Percentiles rank a stretch among this genome's conserved stretches.
Conservation (phyloP, 805 yeast species). For the Saccharomyces kudriavzevii region DNA sequence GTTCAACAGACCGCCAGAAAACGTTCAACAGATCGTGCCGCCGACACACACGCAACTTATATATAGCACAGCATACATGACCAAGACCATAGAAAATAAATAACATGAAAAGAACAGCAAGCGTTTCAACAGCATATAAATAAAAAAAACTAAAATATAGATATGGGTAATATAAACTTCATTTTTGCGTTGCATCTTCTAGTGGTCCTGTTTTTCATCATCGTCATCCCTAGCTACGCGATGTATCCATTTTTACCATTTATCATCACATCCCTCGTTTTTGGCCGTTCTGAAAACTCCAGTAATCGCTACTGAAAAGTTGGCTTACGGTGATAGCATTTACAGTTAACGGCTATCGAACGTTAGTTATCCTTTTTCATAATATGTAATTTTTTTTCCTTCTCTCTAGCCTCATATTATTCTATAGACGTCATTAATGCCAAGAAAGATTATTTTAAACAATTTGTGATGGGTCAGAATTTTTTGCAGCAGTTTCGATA, state of each 20-base stretch:
- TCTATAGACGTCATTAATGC: background rate
- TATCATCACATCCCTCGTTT: background rate
- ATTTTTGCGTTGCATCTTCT: background rate
- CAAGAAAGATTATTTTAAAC: background rate
- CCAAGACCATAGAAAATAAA: background rate
- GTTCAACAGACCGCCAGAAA: background rate
- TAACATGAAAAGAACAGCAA: background rate
- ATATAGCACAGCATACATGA: background rate
- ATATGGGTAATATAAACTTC: background rate
- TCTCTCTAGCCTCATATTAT: background rate
- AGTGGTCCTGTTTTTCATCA: background rate
- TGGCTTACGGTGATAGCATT: background rate
- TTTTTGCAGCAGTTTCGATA: too few species aligned
- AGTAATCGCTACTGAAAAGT: background rate
- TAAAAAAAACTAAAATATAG: background rate
- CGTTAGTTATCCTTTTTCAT: background rate
- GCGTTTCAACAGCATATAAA: background rate
- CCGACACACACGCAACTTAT: background rate
- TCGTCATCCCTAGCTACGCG: background rate
- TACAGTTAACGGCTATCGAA: background rate
- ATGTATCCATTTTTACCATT: background rate
- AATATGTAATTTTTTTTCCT: background rate
- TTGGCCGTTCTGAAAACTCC: background rate
- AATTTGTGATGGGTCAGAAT: too few species aligned
- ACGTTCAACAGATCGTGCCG: background rate